These are phyloP conservation scores for Termitomyces eurrhizus DNA, from an alignment of 768 basidiomycete species.

Conservation along the genomic window DNA sequence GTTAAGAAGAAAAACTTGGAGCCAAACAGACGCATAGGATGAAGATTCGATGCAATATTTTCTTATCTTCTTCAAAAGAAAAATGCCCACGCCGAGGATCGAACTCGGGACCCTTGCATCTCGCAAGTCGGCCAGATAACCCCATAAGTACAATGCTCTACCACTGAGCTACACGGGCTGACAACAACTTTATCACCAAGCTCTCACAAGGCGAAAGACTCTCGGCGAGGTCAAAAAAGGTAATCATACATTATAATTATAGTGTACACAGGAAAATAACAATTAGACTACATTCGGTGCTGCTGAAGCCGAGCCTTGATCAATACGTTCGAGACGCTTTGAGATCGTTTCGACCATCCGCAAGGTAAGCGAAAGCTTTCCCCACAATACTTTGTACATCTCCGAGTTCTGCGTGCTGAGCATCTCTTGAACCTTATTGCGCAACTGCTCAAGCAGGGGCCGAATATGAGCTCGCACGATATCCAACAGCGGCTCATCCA, in stretches of 20 bases:
- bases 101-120: constrained; percentile 58
- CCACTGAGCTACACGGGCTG: constrained; percentile 54
- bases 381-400: constrained; percentile 23
- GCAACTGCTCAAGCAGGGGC: constrained; percentile 21
- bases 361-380: constrained; percentile 17
- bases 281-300: neutral
- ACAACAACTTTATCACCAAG: neutral
- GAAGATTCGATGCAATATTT: no score
- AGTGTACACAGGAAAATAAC: neutral
- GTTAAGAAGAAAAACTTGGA: neutral
- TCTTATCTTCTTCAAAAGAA: neutral
- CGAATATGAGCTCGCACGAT: constrained; percentile 19
- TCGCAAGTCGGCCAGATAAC: constrained; percentile 30
- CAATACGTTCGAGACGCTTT: constrained; percentile 9
- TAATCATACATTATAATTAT: neutral
- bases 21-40: no score
- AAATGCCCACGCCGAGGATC: constrained; percentile 49
- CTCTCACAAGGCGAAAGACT: fast-evolving
- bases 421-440: constrained; percentile 19
- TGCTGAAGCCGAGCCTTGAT: neutral
- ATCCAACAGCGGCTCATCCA: constrained; percentile 24
- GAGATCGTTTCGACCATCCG: constrained; percentile 18
- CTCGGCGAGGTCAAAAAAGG: no score
- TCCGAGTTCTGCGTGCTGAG: constrained; percentile 19
- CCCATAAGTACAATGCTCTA: constrained; percentile 61